These are phyloP conservation scores for Mycena indigotica DNA, from an alignment of 768 basidiomycete species.

Conservation along the genomic window DNA sequence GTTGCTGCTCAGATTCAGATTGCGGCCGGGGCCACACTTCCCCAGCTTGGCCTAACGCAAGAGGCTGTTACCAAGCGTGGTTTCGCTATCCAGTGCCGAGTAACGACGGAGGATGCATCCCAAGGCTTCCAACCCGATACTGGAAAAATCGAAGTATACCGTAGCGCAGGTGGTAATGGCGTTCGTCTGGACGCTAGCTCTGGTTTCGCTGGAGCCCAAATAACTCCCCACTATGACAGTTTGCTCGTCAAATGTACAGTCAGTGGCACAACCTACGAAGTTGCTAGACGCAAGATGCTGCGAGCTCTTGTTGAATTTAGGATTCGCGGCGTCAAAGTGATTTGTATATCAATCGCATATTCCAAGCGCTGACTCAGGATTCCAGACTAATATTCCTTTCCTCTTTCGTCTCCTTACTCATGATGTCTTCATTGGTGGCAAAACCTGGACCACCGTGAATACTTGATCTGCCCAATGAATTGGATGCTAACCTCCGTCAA, in stretches of 20 bases:
- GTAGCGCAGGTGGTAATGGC: conserved; percentile 97
- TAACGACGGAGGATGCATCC: conserved; percentile 97
- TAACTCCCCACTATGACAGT: conserved; percentile 98
- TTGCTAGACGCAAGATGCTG: conserved; percentile 98
- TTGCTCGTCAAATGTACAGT: conserved; percentile 95
- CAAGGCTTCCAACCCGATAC: conserved; percentile 95
- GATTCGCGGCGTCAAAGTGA: conserved; percentile 97
- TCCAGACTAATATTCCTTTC: conserved; percentile 98
- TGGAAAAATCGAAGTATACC: conserved; percentile 99
- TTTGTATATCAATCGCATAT: conserved; percentile 5
- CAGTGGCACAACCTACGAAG: conserved; percentile 96
- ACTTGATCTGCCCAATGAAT: neutral
- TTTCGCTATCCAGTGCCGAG: conserved; percentile 96
- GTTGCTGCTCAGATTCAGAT: conserved; percentile 99
- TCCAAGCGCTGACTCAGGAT: neutral
- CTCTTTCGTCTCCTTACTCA: conserved; percentile 96
- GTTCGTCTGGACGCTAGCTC: conserved; percentile 96
- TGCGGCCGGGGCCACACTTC: conserved; percentile 95
- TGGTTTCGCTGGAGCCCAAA: conserved; percentile 98
- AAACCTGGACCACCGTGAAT: conserved; percentile 93
- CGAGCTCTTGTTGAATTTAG: conserved; percentile 99
- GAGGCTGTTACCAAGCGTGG: conserved; percentile 95
- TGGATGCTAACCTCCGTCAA: conserved; percentile 30
- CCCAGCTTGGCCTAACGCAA: conserved; percentile 93
- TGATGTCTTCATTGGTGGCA: conserved; percentile 92